Evolutionary conservation across 2,329 filamentous ascomycete genomes (phyloP), one percentile per base, ranked within the genome.

Genomic region (Calonectria henricotiae): DNA sequence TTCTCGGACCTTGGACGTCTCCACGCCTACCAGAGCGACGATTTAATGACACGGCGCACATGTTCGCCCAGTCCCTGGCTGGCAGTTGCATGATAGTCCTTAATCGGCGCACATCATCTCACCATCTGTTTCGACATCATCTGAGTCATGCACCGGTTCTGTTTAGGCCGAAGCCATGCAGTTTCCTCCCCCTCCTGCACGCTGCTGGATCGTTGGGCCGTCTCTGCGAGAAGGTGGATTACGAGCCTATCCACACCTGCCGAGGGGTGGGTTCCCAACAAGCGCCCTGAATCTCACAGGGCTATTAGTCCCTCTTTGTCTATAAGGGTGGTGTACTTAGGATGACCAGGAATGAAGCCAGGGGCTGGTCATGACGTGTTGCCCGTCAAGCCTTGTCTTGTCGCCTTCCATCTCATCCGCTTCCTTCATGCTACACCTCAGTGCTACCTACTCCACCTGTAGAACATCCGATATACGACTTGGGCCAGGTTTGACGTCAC

Each of bases 251-350:
- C 20, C 37, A 66, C 43, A 54, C 61, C 64, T 55, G 17, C 47
- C 27, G 15, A 55, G 65, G 71, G 20, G 71, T 69, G 32, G 27
- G 51, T 47, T 54, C 65, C 65, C 51, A 66, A 43, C 74, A 77
- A 74, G 73, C 74, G 69, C 75, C 75, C 75, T 75, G 73, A 74
- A 73, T 65, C 67, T 73, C 75, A 71, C 75, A 74, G 62, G 51
- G 67, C 66, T 37, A 65, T 67, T 71, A 73, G 68, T 61, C 71
- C 64, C 64, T 35, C 76, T 70, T 69, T 54, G 37, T 47, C 20
- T 41, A 51, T 27, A 25, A 62, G 37, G 41, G 30, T 64, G 60
- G 55, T 62, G 39, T 65, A 63, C 43, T 46, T 51, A 20, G 41
- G 60, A 65, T 54, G 51, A 71, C 62, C 54, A 61, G 63, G 54